Base-by-base conservation (phyloP, 306 rosid genomes). In the Luffa aegyptiaca region DNA sequence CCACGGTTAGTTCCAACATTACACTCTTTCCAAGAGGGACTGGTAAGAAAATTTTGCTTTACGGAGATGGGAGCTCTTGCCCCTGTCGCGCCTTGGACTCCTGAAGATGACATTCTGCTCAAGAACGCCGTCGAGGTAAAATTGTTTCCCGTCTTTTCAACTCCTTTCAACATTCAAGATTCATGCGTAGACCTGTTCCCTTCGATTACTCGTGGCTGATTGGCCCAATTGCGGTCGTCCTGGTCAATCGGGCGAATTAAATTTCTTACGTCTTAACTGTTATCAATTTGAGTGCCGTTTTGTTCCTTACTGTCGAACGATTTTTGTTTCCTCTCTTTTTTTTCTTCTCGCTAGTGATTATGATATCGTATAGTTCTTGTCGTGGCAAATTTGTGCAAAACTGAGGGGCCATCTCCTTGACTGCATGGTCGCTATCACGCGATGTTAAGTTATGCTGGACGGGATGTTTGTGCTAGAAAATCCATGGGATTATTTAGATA, bases 121-220 rank as follows among this genome's bases (percentile, higher is more conserved):
- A 93, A 87, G 82, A 93, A 88, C 88, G 92, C 97, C 12, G 92
- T 95, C 48, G 96, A 95, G 99, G 99, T 95, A 80, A 45, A 36
- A n/a, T 2, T 44, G 7, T 44, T 46, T 17, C 20, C 57, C 18
- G 13, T 46, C 45, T 33, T 26, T 51, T 35, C 5, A 64, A 36
- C 9, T 42, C 33, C 44, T 68, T 6, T 51, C 10, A 4, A 31
- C 26, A 49, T 49, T 74, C 10, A 4, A 31, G 44, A 49, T 49
- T 74, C 57, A 21, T 18, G 21, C 8, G 6, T 73, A 13, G 12
- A 12, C 59, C 13, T 49, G 39, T 74, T 44, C 6, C 17, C 2
- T 69, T 69, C 6, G 42, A 46, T 21, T 46, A 21, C 76, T 71
- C 6, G 41, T 6, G 39, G 5, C 46, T 8, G 45, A 31, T 51